These are phyloP conservation scores for Cryoendolithus antarcticus DNA, from an alignment of 2,329 filamentous ascomycete species.

Conservation along the genomic window DNA sequence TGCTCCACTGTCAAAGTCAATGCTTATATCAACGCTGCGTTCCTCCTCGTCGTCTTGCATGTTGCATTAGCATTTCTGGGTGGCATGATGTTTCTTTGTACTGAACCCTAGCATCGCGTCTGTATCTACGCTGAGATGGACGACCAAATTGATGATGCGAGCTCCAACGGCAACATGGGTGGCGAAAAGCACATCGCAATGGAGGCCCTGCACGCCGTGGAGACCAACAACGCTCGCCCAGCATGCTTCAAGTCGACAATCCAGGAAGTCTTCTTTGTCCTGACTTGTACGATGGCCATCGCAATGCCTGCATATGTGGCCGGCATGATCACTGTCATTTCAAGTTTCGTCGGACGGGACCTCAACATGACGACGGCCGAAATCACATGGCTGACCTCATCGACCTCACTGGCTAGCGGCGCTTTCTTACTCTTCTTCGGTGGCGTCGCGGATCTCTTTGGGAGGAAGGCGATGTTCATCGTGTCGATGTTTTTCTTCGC, in stretches of 20 bases:
- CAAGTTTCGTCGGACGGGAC: conserved; percentile 46
- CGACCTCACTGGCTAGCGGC: conserved; percentile 50
- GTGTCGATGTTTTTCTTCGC: conserved; percentile 47
- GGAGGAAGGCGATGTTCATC: conserved; percentile 46
- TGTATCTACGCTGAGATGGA: no score
- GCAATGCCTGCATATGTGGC: conserved; percentile 49
- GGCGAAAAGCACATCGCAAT: background rate
- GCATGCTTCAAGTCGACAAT: conserved; percentile 49
- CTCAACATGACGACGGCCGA: conserved; percentile 52
- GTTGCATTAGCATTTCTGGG: no score
- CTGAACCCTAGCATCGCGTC: no score
- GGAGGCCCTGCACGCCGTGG: conserved; percentile 8
- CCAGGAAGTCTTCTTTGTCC: conserved; percentile 53
- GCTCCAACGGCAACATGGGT: no score
- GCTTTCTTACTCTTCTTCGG: conserved; percentile 56
- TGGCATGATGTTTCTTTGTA: no score
- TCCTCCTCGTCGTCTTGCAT: no score
- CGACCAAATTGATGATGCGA: no score
- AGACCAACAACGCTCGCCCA: conserved; percentile 30
- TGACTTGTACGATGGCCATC: conserved; percentile 55
- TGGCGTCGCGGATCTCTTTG: conserved; percentile 53
- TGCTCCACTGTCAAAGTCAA: no score
- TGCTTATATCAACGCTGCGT: no score
- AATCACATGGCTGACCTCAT: conserved; percentile 55
- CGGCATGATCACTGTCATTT: conserved; percentile 50